These are phyloP conservation scores for Phytophthora nicotianae DNA, from an alignment of 352 stramenopile species.

Conservation along the genomic window DNA sequence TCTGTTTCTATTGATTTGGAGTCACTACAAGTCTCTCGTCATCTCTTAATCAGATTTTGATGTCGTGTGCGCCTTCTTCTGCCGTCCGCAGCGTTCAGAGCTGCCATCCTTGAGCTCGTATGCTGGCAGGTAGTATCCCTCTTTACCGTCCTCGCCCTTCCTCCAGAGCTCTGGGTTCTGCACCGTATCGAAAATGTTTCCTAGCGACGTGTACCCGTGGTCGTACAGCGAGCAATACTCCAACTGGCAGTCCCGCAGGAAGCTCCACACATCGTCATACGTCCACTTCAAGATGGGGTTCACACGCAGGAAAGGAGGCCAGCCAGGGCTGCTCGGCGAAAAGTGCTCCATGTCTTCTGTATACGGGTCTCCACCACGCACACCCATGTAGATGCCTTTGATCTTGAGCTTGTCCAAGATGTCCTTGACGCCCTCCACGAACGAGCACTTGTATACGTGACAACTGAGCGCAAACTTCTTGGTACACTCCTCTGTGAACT, in stretches of 20 bases:
- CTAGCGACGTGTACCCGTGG: constrained; percentile 93
- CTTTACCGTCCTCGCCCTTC: constrained; percentile 54
- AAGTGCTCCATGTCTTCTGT: constrained; percentile 88
- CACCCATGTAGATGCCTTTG: constrained; percentile 92
- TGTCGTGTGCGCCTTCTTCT: constrained; percentile 76
- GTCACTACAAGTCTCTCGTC: background rate
- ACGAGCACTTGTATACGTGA: constrained; percentile 89
- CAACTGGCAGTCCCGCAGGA: constrained; percentile 86
- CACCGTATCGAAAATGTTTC: constrained; percentile 95
- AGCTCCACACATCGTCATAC: constrained; percentile 95
- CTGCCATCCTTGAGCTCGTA: constrained; percentile 70
- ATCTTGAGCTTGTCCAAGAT: constrained; percentile 87
- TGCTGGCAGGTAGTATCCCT: constrained; percentile 75
- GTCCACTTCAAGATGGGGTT: constrained; percentile 98
- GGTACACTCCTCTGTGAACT: constrained; percentile 85
- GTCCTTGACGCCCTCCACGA: constrained; percentile 92
- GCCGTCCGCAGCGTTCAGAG: constrained; percentile 75
- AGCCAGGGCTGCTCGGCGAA: constrained; percentile 84
- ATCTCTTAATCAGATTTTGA: constrained; percentile 54
- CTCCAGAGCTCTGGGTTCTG: constrained; percentile 93
- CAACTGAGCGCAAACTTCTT: constrained; percentile 61
- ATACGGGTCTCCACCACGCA: constrained; percentile 93
- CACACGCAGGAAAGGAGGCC: constrained; percentile 97
- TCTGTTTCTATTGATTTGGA: constrained; percentile 24
- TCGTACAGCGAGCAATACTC: constrained; percentile 93